Evolutionary conservation across 257 asterid species (phyloP).

Genomic region (Mitragyna speciosa): DNA sequence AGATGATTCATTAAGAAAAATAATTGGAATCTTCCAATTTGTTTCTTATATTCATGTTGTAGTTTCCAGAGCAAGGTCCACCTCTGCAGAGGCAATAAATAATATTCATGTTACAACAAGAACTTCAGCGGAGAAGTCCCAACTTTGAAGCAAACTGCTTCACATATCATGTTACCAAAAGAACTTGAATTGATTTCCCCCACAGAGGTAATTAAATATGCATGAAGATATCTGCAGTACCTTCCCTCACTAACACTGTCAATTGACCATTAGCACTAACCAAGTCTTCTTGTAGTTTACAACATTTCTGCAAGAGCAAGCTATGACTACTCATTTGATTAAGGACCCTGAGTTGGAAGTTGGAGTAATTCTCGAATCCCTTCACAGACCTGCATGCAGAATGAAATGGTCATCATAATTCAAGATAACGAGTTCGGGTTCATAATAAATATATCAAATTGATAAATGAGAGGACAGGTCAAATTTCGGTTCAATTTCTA

Average conservation of each 20-base stretch:
- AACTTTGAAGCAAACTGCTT: neutral
- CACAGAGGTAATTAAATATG: neutral
- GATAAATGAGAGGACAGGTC: neutral
- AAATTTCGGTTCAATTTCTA: neutral
- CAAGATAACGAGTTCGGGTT: neutral
- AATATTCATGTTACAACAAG: neutral
- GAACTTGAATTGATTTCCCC: neutral
- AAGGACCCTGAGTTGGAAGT: slow-evolving; percentile 37
- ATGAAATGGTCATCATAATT: slow-evolving; percentile 12
- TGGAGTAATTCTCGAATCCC: slow-evolving; percentile 69
- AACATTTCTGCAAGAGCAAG: neutral
- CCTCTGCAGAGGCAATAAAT: neutral
- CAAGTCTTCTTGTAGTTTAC: neutral
- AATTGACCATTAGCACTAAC: neutral
- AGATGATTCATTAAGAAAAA: no score
- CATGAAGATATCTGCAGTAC: neutral
- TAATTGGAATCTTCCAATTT: no score
- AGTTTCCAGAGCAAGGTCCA: no score
- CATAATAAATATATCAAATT: neutral
- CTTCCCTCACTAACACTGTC: neutral
- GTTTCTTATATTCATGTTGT: no score
- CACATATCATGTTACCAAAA: neutral
- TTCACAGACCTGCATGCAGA: slow-evolving; percentile 64
- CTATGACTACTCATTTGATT: neutral
- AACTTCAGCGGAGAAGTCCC: neutral